Percentiles rank a stretch among this genome's conserved stretches.
Conservation (phyloP, 2,329 filamentous ascomycete genomes). For the Lizonia empirigonia region DNA sequence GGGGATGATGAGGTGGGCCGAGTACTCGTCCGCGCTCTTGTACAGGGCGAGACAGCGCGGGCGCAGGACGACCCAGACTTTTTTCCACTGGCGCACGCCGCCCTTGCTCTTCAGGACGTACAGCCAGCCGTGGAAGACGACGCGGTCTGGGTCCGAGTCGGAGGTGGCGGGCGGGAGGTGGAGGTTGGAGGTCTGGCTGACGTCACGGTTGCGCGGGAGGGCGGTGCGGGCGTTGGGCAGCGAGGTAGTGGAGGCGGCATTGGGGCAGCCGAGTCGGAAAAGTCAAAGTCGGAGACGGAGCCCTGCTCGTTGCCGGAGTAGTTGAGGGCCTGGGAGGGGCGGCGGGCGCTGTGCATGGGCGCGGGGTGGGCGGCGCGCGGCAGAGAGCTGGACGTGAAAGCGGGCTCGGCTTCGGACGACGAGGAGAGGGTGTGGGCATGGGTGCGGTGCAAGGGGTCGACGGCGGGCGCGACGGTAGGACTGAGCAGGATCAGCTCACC, state of each 20-base stretch:
- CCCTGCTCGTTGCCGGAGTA: slow-evolving; percentile 71
- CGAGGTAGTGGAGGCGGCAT: slow-evolving; percentile 44
- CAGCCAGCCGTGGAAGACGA: slow-evolving; percentile 93
- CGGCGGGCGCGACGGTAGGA: slow-evolving; percentile 59
- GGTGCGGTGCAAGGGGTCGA: slow-evolving; percentile 37
- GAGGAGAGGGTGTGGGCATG: slow-evolving; percentile 48
- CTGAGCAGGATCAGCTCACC: slow-evolving; percentile 79
- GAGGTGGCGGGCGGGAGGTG: slow-evolving; percentile 35
- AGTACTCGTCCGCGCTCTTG: slow-evolving; percentile 90
- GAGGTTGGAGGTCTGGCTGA: slow-evolving; percentile 66
- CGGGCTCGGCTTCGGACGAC: slow-evolving; percentile 53
- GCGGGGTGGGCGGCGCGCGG: slow-evolving; percentile 21
- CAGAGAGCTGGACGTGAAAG: slow-evolving; percentile 30
- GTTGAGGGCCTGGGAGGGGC: slow-evolving; percentile 66
- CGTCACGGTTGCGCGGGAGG: slow-evolving; percentile 54
- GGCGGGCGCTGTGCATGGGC: slow-evolving; percentile 51
- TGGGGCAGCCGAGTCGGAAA: slow-evolving; percentile 71
- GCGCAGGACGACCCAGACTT: slow-evolving; percentile 89
- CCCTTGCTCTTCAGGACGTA: slow-evolving; percentile 81
- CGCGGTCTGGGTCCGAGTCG: slow-evolving; percentile 72
- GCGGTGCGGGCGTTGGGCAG: slow-evolving; percentile 31
- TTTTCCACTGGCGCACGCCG: slow-evolving; percentile 91
- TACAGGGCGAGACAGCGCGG: slow-evolving; percentile 86
- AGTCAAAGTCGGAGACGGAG: slow-evolving; percentile 87
- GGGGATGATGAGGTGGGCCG: slow-evolving; percentile 79